Conservation (phyloP, 805 yeast species). For the Candida tallmaniae region DNA sequence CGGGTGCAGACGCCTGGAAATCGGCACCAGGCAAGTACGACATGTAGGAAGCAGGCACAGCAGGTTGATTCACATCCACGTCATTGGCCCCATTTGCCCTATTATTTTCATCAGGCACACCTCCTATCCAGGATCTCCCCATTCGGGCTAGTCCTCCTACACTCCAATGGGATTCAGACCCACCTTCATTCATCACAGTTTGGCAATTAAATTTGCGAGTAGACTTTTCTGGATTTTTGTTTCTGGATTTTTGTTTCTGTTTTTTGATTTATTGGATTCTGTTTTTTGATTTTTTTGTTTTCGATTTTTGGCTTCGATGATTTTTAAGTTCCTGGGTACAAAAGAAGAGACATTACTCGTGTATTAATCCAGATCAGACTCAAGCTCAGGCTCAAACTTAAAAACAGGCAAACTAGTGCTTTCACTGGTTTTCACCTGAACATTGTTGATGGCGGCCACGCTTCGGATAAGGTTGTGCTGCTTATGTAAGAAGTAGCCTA, state of each 20-base stretch:
- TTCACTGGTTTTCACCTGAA: slow-evolving; percentile 61
- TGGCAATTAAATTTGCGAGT: too few relatives aligned
- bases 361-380: slow-evolving; percentile 1
- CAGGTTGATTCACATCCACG: neutral
- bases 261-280: too few relatives aligned
- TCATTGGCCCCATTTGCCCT: neutral
- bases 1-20: slow-evolving; percentile 10
- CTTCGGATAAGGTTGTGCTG: slow-evolving; percentile 54
- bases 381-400: slow-evolving; percentile 8
- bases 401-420: slow-evolving; percentile 61
- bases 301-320: too few relatives aligned
- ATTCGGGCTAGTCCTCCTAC: too few relatives aligned
- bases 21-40: slow-evolving; percentile 8
- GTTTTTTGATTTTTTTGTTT: too few relatives aligned
- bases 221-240: too few relatives aligned
- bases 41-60: slow-evolving; percentile 8
- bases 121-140: too few relatives aligned
- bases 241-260: too few relatives aligned
- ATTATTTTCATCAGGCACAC: neutral
- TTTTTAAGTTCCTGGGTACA: too few relatives aligned
- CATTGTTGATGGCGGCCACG: slow-evolving; percentile 17
- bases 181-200: too few relatives aligned
- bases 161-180: too few relatives aligned
- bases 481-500: slow-evolving; percentile 43
- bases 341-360: too few relatives aligned